Evolutionary conservation across 768 basidiomycete genomes (phyloP), one percentile per base, ranked within the genome.

Genomic region (Boletus reticulatus): DNA sequence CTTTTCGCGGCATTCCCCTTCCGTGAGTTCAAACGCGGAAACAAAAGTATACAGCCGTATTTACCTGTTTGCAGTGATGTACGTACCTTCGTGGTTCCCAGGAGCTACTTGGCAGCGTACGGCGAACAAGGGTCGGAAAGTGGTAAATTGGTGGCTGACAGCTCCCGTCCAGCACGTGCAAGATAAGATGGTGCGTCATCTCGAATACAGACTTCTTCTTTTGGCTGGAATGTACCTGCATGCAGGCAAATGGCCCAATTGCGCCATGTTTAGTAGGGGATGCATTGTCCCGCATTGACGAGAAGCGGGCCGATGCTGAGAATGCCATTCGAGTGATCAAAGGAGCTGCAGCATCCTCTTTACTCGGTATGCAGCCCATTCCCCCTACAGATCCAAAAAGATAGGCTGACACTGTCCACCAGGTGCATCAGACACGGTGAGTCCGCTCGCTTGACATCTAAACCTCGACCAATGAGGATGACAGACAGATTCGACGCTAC

Each of bases 371-470:
- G 56, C 3, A 24, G 27, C 13, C 9, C 19, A 42, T 29, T 10
- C 39, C 16, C 9, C 14, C 14, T 11, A 29, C 17, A 3, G 42
- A 34, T 43, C 14, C 11, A 5, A 8, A 37, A 27, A 14, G 27
- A 48, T 24, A n/a, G 19, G 27, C 56, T 47, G 38, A 57, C 32
- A 4, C 13, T 14, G 17, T 47, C 22, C n/a, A 13, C 34, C 20
- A 57, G 56, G 45, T 38, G 56, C 41, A 36, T 57, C 52, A 4
- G 56, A 57, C 34, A 57, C 56, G 19, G 52, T 53, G 17, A 54
- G 56, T 22, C n/a, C 9, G 22, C 24, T 31, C 10, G 27, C 20
- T 31, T 12, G 4, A 38, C 4, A 4, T 14, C 29, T 37, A 27
- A 32, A 48, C 38, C 20, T 19, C 16, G 12, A 27, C 32, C 19